Evolutionary conservation across 139 green algal genomes (phyloP).

Genomic region (Tetradesmus obliquus): DNA sequence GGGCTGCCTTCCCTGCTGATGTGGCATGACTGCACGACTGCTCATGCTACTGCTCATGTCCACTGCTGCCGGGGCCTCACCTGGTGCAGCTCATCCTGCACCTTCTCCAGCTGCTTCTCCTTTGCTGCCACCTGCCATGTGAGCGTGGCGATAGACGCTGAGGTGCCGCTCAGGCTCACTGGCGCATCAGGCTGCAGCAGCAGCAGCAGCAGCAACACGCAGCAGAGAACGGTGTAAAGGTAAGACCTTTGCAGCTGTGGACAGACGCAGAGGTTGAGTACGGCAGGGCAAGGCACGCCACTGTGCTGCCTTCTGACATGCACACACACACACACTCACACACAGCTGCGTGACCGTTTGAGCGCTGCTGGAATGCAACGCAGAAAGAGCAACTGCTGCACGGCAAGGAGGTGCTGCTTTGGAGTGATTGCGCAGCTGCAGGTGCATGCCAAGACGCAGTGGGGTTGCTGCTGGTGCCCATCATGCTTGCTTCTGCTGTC

Average conservation of each 20-base stretch:
- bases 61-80: constrained; percentile 33
- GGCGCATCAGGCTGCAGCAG: constrained; percentile 62
- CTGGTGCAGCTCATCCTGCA: constrained; percentile 76
- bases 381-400: background rate
- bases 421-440: background rate
- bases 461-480: background rate
- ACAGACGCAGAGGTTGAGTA: background rate
- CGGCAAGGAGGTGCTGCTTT: background rate
- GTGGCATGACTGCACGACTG: no score
- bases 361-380: background rate
- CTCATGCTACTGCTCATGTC: no score
- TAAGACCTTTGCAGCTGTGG: no score
- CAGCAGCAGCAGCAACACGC: background rate
- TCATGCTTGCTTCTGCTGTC: background rate
- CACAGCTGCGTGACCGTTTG: background rate
- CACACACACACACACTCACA: background rate
- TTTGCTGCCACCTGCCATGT: constrained; percentile 68
- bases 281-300: no score
- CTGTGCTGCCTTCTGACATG: background rate
- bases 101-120: constrained; percentile 69
- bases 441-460: background rate
- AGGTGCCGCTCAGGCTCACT: constrained; percentile 59
- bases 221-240: background rate
- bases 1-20: no score
- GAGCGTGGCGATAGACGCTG: constrained; percentile 60